A percentile compares a stretch with the other conserved stretches of the same genome.
These are phyloP conservation scores for Syncephalastrum contaminatum DNA, from an alignment of 371 early-diverging fungal species.

Conservation along the genomic window DNA sequence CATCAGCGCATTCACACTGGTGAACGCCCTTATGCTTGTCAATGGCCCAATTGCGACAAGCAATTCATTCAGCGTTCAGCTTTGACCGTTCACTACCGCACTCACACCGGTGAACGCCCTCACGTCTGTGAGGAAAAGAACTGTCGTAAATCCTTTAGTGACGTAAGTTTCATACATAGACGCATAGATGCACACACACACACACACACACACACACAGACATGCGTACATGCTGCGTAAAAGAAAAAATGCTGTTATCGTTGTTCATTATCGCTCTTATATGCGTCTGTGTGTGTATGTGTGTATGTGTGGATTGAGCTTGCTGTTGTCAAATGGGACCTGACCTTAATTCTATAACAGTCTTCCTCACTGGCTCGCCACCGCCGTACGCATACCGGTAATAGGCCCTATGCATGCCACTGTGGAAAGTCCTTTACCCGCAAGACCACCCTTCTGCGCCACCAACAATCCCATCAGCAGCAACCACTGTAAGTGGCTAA, in stretches of 20 bases:
- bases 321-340: too few species aligned
- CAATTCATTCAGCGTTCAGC: conserved; percentile 81
- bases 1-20: conserved; percentile 20
- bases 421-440: conserved; percentile 21
- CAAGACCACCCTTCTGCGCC: conserved; percentile 13
- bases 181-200: not conserved
- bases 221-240: not conserved
- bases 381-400: conserved; percentile 28
- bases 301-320: too few species aligned
- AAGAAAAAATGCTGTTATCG: not conserved
- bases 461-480: conserved; percentile 10
- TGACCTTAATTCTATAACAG: conserved; percentile 3
- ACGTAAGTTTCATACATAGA: conserved; percentile 11
- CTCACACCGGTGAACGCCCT: conserved; percentile 80
- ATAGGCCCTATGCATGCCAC: conserved; percentile 20
- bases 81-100: conserved; percentile 75
- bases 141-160: conserved; percentile 58
- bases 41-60: conserved; percentile 29
- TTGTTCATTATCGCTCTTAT: not conserved
- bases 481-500: not conserved
- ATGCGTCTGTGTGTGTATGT: not conserved
- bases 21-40: conserved; percentile 17
- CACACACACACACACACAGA: too few species aligned
- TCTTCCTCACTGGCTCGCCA: conserved; percentile 26
- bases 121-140: conserved; percentile 66